Base-by-base conservation (phyloP, 441 rosid species). In the Bruguiera hainesii region DNA sequence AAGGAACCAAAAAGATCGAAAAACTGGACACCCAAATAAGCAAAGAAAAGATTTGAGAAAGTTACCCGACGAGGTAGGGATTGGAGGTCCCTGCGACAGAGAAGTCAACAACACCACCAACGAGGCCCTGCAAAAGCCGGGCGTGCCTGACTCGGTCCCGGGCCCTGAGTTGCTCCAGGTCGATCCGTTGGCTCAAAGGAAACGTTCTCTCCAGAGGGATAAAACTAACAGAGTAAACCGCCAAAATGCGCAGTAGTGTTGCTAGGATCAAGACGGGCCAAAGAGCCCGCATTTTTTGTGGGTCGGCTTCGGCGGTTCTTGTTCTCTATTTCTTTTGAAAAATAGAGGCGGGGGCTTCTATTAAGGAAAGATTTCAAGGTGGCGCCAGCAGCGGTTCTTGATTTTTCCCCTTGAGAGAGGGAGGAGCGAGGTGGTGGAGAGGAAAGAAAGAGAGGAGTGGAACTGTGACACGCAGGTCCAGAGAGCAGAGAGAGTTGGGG, bases 81-180 rank as follows among this genome's bases (percentile, higher is more conserved):
- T 94, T 98, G 67, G 99, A 76, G 67, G 93, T 81, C 66, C 98
- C 99, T 75, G 79, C 75, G 65, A 95, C 96, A 0, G 97, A 66
- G 82, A 95, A 89, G 79, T 90, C 83, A 49, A 89, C 99, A 55
- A 85, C 89, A 58, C 98, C 97, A 25, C 84, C 84, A 39, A 69
- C 80, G 59, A 66, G 66, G 62, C 82, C 73, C 61, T 86, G 87
- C 81, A 89, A 83, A 67, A 91, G 80, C 57, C 93, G 86, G 26
- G 90, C 73, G 78, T 85, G 98, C 31, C 99, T 78, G 63, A 76
- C 69, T 55, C 83, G 83, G 80, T 94, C 98, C 58, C 89, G 81
- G 64, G 89, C 91, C 37, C 76, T 74, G 71, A 88, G 88, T 42
- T 80, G 80, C 53, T 77, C 80, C 66, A 86, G 72, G 62, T 80